Conservation (phyloP, 345 rosid species). For the Raphanus sativus region DNA sequence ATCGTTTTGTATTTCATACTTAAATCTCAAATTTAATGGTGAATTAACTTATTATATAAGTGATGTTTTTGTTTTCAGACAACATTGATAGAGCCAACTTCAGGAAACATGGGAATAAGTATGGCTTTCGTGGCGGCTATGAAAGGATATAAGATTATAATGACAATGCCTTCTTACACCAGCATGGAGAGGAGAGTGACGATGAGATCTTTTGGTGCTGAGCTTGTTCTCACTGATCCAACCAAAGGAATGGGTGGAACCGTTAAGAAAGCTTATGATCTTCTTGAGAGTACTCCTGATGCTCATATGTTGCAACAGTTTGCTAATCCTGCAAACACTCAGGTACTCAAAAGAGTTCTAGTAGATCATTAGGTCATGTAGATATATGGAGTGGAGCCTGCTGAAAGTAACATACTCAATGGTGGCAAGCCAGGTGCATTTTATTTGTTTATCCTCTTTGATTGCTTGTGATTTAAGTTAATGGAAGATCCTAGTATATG, state of each 20-base stretch:
- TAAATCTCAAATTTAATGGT: background rate
- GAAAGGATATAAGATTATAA: conserved; percentile 84
- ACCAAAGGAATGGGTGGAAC: conserved; percentile 98
- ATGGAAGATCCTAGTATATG: background rate
- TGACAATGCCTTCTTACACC: conserved; percentile 98
- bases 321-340: conserved; percentile 80
- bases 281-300: conserved; percentile 73
- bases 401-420: conserved; percentile 87
- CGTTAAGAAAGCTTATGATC: conserved; percentile 81
- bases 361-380: conserved; percentile 23
- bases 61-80: conserved; percentile 48
- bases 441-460: background rate
- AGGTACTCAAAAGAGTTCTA: conserved; percentile 42
- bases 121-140: conserved; percentile 92
- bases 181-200: conserved; percentile 95
- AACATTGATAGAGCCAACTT: conserved; percentile 87
- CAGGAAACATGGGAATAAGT: conserved; percentile 97
- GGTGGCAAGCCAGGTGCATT: conserved; percentile 88
- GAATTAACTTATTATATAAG: background rate
- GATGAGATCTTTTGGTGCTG: conserved; percentile 96
- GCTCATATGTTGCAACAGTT: conserved; percentile 88
- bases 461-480: background rate
- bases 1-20: background rate
- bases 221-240: conserved; percentile 88
- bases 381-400: conserved; percentile 98